These are phyloP conservation scores for Phylloporus sp. DNA, from an alignment of 768 basidiomycete genomes.

Conservation along the genomic window DNA sequence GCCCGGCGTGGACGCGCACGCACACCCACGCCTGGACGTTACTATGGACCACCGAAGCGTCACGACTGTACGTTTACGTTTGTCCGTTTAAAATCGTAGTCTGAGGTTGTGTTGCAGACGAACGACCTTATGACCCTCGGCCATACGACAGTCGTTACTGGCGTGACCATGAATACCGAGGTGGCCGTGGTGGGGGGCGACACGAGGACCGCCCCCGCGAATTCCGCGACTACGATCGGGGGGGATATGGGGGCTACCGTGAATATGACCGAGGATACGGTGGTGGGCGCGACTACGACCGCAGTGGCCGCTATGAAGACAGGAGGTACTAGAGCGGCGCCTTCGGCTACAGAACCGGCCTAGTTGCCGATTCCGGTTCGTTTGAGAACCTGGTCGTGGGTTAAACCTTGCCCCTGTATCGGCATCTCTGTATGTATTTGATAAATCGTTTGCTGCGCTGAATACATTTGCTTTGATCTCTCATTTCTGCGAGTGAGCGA, in stretches of 20 bases:
- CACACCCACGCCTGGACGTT: conserved; percentile 91
- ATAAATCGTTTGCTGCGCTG: conserved; percentile 13
- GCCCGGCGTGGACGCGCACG: conserved; percentile 87
- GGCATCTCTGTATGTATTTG: conserved; percentile 22
- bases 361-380: conserved; percentile 1
- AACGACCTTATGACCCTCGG: conserved; percentile 87
- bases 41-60: conserved; percentile 90
- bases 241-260: conserved; percentile 14
- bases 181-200: conserved; percentile 45
- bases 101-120: conserved; percentile 42
- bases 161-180: conserved; percentile 56
- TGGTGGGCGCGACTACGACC: conserved; percentile 36
- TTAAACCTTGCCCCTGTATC: conserved; percentile 1
- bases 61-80: conserved; percentile 48
- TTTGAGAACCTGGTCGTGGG: background rate
- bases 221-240: conserved; percentile 33
- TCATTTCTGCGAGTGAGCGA: too few relatives aligned
- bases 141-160: conserved; percentile 88
- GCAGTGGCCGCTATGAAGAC: conserved; percentile 41
- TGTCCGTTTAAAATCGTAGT: background rate
- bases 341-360: background rate
- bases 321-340: conserved; percentile 36
- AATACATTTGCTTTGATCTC: conserved; percentile 16
- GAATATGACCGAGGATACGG: conserved; percentile 36
- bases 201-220: conserved; percentile 33